Base-by-base conservation (phyloP, 2,329 filamentous ascomycete genomes). In the Microcyclospora tardicrescens region DNA sequence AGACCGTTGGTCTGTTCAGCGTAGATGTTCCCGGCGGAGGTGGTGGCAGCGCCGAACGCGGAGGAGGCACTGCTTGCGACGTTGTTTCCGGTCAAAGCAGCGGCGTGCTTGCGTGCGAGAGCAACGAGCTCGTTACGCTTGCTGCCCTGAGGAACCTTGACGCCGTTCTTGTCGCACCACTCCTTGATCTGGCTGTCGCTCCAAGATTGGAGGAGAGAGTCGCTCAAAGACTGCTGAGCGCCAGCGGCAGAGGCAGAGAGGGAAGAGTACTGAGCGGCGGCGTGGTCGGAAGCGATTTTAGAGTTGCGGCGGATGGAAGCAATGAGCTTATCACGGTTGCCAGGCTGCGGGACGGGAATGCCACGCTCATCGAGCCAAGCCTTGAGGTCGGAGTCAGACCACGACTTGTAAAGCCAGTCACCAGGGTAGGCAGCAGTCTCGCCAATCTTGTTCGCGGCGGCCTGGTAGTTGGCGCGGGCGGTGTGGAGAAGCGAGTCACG, bases 381-480 rank as follows among this genome's bases (percentile, higher is more conserved):
- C 70, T 96, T 96, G 46, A 94, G 67, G 36, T 95, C 89, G 48
- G 87, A 95, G 48, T 94, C 84, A 37, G 83, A 80, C 91, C 91
- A 98, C 6, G 80, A 71, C 43, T 79, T 73, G 58, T 95, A 98
- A 33, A 96, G 68, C 91, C 91, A 96, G 65, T 95, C 77, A 30
- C 91, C 91, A 28, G 91, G 91, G 57, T 96, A 96, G n/a, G 77
- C 66, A 37, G 75, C 66, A 11, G 84, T 81, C 63, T 95, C 81
- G 43, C 84, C 84, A 39, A 70, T 60, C 61, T 78, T 80, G 62
- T 84, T 78, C 12, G 89, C 85, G 41, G 79, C 64, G 1, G 73
- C 64, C 51, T 94, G 83, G 57, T 93, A 96, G 62, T 77, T 87
- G 47, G 81, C 71, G 46, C 89, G 84, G 43, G 79, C 75, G 52